Base-by-base conservation (phyloP, 768 basidiomycete genomes). In the Psilocybe cubensis region DNA sequence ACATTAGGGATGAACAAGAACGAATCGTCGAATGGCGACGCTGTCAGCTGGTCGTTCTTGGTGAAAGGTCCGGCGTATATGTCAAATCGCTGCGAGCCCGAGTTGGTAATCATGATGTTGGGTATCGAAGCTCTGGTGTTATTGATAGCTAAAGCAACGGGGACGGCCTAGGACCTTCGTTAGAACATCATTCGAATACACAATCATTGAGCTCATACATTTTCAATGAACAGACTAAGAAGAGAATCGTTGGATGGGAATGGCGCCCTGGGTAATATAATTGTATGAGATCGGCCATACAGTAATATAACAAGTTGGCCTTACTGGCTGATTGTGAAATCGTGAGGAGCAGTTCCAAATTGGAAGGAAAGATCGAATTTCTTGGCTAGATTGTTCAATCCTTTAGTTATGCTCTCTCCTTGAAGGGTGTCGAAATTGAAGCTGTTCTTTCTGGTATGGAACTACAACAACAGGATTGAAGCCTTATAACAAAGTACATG, bases 1-100 rank as follows among this genome's bases (percentile, higher is more conserved):
- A 92, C 75, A 41, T 81, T 72, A 4, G 85, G 71, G 55, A 92
- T 79, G 69, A 79, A 91, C 23, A 81, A 58, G 76, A 91, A 90
- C 8, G 74, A 56, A 65, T 92, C 84, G 0, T 74, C 70, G 66
- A 89, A 94, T 0, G 92, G 90, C 6, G 83, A 85, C 1, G 83
- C 82, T 0, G 89, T 89, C 43, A 92, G 79, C 63, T 92, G 87
- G 68, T 94, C 91, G 68, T 93, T 90, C 69, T 85, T 85, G 25
- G 87, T 88, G 73, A 94, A 94, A 2, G 84, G 65, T 1, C 92
- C 92, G 0, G 78, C 62, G 66, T 84, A 86, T 48, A 92, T 69
- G 61, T 89, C 82, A 70, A 85, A 91, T 49, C 90, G 83, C 65
- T 85, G 76, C 9, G 78, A 82, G 9, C 82, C 88, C 1, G 86